These are phyloP conservation scores for Wallacemonas sp. DNA, from an alignment of 208 protist genomes.

Conservation along the genomic window DNA sequence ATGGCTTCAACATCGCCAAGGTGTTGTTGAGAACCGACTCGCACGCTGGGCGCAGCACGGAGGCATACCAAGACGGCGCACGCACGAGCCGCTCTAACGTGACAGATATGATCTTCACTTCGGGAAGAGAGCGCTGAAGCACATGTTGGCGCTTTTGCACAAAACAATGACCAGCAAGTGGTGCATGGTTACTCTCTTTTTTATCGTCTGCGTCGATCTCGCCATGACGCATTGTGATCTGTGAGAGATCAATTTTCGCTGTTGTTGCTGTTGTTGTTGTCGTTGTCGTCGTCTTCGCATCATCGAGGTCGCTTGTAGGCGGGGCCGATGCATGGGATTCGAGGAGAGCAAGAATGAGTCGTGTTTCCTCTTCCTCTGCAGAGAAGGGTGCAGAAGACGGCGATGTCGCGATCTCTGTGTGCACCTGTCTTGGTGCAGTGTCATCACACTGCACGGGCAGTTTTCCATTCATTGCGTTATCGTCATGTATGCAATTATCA, in stretches of 20 bases:
- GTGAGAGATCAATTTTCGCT: too few species aligned
- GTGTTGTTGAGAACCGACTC: neutral
- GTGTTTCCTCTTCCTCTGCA: neutral
- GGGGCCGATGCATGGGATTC: neutral
- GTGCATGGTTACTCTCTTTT: neutral
- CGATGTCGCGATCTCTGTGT: too few species aligned
- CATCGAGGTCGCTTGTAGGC: too few species aligned
- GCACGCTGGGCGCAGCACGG: neutral
- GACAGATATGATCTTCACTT: too few species aligned
- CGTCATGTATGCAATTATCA: too few species aligned
- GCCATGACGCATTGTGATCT: too few species aligned
- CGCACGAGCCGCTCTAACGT: neutral
- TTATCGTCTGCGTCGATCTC: too few species aligned
- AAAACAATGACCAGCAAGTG: neutral
- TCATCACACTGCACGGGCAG: too few species aligned
- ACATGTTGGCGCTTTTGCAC: neutral
- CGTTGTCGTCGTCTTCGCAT: too few species aligned
- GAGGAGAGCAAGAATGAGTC: slow-evolving; percentile 2
- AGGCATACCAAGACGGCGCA: slow-evolving; percentile 2
- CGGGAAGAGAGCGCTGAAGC: neutral
- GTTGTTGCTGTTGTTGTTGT: neutral
- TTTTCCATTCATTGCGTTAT: too few species aligned
- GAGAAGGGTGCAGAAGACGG: too few species aligned
- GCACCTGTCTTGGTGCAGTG: too few species aligned
- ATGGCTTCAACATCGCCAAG: neutral